Base-by-base conservation (phyloP, 108 stramenopile genomes). In the Nitzschia palea region DNA sequence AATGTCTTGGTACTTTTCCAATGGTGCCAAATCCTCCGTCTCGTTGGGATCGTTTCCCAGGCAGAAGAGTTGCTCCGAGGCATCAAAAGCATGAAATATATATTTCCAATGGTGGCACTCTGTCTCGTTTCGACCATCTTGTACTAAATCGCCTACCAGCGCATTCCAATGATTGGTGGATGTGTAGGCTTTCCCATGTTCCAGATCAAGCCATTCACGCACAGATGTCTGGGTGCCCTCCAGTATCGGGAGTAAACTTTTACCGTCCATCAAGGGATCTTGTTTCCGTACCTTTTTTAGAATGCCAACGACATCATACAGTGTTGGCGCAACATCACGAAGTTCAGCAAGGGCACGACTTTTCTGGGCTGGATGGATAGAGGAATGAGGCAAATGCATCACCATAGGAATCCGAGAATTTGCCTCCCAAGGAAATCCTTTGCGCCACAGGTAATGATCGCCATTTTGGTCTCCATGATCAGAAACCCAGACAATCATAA, bases 391-490 rank as follows among this genome's bases (percentile, higher is more conserved):
- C 54, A 70, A 25, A 10, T 62, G 36, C 40, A 76, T 70, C 27
- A 66, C 30, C 63, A 64, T 71, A 14, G 28, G 44, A 12, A 77
- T 42, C 27, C 62, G 57, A 20, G 44, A 37, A 22, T 56, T 56
- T 23, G 30, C 58, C n/a, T 80, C 70, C 50, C 44, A 80, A 5
- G 79, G 74, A 57, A 71, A 80, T 32, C 74, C 79, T 31, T 80
- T 80, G 14, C 79, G 32, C 79, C 79, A 80, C 1, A 76, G 74
- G 45, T 74, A 42, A 30, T 80, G 79, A 12, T 75, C 74, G 12
- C 79, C 79, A 35, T 76, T 65, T 60, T 59, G 57, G 33, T 80
- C 79, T 14, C 79, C 79, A 59, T 80, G 79, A 22, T 80, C 79
- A 26, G 74, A 51, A 25, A 47, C 45, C 70, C 69, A 76, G 14